Evolutionary conservation across 164 flowering plant genomes (phyloP).

Genomic region (Stephania cephalantha): DNA sequence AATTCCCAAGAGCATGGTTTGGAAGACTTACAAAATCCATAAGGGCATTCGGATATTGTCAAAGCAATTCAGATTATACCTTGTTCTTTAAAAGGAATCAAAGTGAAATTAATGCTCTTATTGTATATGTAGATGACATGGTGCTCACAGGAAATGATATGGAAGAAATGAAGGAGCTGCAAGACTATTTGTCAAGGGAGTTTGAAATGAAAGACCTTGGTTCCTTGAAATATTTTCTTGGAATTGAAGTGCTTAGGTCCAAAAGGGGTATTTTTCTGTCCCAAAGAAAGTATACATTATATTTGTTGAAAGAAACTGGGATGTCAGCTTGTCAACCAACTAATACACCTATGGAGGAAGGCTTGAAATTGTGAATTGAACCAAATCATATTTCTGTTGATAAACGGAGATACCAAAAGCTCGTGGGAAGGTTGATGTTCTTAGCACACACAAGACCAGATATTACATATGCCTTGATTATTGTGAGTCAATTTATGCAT

Average conservation of each 20-base stretch:
- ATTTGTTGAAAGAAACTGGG: not conserved
- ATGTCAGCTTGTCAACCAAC: not conserved
- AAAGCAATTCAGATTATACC: not conserved
- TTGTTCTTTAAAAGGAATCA: not conserved
- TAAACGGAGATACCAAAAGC: not conserved
- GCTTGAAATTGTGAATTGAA: not conserved
- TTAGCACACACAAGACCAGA: too few species aligned
- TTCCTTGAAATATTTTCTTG: slow-evolving; percentile 1
- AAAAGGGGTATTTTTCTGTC: not conserved
- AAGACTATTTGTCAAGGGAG: not conserved
- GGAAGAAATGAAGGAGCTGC: not conserved
- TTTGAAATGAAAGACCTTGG: slow-evolving; percentile 3
- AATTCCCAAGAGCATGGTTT: too few species aligned
- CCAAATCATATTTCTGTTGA: not conserved
- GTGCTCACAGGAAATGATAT: not conserved
- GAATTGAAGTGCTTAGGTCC: slow-evolving; percentile 2
- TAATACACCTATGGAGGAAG: not conserved
- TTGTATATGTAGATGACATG: not conserved
- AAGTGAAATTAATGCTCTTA: not conserved
- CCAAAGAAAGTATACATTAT: not conserved
- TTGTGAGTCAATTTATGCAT: too few species aligned
- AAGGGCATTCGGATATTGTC: too few species aligned
- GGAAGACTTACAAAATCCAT: too few species aligned
- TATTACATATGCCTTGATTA: too few species aligned
- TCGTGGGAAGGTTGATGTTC: not conserved